Base-by-base conservation (phyloP, 1,139 yeast genomes). In the Zygotorulaspora mrakii region DNA sequence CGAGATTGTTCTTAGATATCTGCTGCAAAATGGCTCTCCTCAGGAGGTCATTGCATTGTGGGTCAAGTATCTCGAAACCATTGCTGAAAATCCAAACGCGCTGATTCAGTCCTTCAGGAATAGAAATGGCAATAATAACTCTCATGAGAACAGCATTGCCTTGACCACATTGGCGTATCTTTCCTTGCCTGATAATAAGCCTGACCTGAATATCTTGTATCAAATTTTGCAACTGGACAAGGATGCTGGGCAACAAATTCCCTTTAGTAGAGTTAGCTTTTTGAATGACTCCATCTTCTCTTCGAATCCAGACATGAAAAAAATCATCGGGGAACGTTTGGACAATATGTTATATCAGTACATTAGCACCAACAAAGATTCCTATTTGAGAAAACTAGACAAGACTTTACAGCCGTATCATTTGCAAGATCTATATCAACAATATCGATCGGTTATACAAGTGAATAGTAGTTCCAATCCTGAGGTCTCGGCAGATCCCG, bases 41-140 rank as follows among this genome's bases (percentile, higher is more conserved):
- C 51, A 57, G 38, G 64, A 58, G 30, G 61, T 50, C 3, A 46
- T 59, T 33, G 54, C 56, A 3, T 41, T 58, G 14, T 59, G 63
- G 63, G 53, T 59, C 2, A 57, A 51, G 30, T 59, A 51, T 38
- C 38, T 59, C 28, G 59, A 55, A 36, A 44, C 44, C 3, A 33
- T 47, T 8, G 49, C 50, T 2, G 52, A 49, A 23, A 50, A 50
- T 39, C 52, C 54, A 26, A 42, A 43, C 17, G 39, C 49, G 12
- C 18, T 48, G 11, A 32, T 35, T 3, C 35, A 35, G 13, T 42
- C 46, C 16, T 35, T 33, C 11, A 29, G 30, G n/a, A 42, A 37
- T 34, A 32, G 46, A 8, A 34, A 39, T 25, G 36, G 40, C 17
- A 45, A 42, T 34, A 37, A 40, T 17, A 21, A 47, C 35, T 43